phyloP scores from a whole-genome alignment of 2,329 filamentous ascomycete genomes.

The Balansia obtecta region DNA sequence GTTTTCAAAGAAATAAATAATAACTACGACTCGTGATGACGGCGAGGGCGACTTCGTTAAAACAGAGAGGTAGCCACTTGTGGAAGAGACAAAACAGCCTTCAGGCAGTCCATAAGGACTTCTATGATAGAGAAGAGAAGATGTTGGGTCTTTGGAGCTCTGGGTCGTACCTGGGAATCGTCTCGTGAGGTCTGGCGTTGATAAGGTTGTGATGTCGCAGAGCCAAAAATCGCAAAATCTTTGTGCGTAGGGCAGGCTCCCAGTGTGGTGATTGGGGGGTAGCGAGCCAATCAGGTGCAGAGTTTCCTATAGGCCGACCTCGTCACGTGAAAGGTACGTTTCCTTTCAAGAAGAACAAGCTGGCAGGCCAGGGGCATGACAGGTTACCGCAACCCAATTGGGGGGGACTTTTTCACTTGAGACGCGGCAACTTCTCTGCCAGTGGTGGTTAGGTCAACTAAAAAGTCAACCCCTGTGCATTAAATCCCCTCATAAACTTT shows the following conservation, averaged over 20 bases:
- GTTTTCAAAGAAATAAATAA: conserved; percentile 7
- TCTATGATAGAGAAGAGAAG: background rate
- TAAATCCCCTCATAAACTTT: too few species aligned
- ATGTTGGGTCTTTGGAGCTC: conserved; percentile 9
- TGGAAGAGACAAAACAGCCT: background rate
- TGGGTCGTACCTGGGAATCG: conserved; percentile 29
- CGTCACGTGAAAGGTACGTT: conserved; percentile 16
- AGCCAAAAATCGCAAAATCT: conserved; percentile 28
- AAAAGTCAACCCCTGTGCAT: too few species aligned
- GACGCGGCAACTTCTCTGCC: too few species aligned
- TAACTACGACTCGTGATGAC: conserved; percentile 3
- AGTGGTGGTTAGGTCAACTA: too few species aligned
- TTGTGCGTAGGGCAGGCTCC: conserved; percentile 30
- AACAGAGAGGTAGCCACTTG: background rate
- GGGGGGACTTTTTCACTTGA: too few species aligned
- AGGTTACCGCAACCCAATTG: too few species aligned
- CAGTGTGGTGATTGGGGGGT: conserved; percentile 19
- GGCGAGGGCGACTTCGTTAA: background rate
- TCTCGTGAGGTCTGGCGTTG: conserved; percentile 27
- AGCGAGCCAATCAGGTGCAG: conserved; percentile 24
- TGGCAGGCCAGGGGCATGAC: too few species aligned
- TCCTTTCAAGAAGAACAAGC: background rate
- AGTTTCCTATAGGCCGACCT: background rate
- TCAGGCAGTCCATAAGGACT: background rate
- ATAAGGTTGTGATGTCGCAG: conserved; percentile 24